phyloP scores from a whole-genome alignment of 2,329 filamentous ascomycete genomes.

The Sporothrix humicola region DNA sequence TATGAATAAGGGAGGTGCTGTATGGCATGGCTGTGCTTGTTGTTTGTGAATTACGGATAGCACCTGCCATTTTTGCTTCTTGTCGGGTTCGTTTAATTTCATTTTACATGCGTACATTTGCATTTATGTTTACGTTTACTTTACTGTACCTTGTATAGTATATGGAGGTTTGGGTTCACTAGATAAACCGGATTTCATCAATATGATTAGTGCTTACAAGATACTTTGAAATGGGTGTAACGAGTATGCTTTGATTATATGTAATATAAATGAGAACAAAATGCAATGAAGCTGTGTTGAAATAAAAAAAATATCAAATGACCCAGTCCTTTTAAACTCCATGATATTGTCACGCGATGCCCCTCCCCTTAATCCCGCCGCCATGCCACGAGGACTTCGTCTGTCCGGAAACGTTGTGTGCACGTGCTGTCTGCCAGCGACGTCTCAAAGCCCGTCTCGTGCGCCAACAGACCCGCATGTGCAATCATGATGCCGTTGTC shows the following conservation, averaged over 20 bases:
- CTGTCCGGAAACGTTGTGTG: constrained; percentile 81
- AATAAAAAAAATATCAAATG: neutral
- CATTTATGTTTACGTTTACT: neutral
- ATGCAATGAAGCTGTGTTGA: neutral
- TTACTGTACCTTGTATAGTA: constrained; percentile 3
- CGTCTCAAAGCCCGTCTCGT: constrained; percentile 79
- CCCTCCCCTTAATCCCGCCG: constrained; percentile 57
- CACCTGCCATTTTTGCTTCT: neutral
- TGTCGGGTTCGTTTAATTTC: neutral
- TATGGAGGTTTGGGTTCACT: constrained; percentile 8
- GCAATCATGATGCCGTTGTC: constrained; percentile 99
- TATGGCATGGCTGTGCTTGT: neutral
- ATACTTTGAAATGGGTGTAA: no score
- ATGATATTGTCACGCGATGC: neutral
- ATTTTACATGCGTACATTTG: neutral
- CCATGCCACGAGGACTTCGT: constrained; percentile 82
- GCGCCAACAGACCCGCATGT: constrained; percentile 88
- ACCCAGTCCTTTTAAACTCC: neutral
- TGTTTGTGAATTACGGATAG: neutral
- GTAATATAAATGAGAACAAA: neutral
- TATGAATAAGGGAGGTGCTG: neutral
- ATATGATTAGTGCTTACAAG: neutral
- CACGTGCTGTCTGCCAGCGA: constrained; percentile 80
- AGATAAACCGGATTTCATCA: constrained; percentile 8
- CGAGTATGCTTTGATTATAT: neutral